Conservation (phyloP, 805 yeast species). For the Schwanniomyces vanrijiae region DNA sequence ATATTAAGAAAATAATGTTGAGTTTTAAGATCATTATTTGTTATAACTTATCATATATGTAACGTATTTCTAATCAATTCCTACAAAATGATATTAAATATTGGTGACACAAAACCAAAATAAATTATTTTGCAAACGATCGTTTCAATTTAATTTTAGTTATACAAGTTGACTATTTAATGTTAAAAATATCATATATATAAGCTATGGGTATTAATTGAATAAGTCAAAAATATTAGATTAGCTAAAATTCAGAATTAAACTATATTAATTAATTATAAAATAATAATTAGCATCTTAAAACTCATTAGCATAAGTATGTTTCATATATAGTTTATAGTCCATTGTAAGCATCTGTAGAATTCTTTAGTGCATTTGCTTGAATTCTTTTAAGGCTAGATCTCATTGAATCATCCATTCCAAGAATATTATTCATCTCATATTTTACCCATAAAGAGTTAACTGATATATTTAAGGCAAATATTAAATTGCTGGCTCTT, state of each 20-base stretch:
- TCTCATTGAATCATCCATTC: slow-evolving; percentile 15
- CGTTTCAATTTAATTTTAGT: no score
- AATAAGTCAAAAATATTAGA: no score
- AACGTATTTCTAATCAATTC: neutral
- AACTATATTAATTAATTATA: no score
- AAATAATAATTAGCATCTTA: no score
- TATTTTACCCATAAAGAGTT: slow-evolving; percentile 26
- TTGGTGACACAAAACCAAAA: no score
- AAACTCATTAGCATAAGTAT: no score
- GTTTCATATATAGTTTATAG: neutral
- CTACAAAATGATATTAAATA: no score
- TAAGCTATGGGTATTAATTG: no score
- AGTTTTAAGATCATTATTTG: neutral
- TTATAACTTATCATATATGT: neutral
- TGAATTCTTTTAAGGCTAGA: neutral
- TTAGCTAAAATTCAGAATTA: no score
- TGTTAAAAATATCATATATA: no score
- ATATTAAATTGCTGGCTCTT: slow-evolving; percentile 24
- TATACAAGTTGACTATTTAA: no score
- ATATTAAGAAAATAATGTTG: neutral
- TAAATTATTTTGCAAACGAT: no score
- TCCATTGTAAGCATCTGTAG: neutral
- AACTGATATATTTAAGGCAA: slow-evolving; percentile 29
- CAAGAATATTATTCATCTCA: slow-evolving; percentile 29
- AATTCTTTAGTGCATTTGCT: neutral